Evolutionary conservation across 2,329 filamentous ascomycete species (phyloP), one percentile per base, ranked within the genome.

Genomic region (Pseudogymnoascus sp.): DNA sequence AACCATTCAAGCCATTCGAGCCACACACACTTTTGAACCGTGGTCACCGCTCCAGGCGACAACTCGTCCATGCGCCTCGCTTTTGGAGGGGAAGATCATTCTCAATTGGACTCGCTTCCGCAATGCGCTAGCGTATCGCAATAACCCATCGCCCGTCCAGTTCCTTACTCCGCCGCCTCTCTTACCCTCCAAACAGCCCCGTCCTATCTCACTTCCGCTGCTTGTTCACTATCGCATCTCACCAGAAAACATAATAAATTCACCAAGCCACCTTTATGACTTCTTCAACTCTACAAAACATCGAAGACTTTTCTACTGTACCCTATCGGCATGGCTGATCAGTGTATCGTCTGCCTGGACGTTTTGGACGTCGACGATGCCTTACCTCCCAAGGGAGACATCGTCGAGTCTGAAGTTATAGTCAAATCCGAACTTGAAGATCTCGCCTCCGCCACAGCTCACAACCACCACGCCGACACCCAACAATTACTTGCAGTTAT

Each of bases 331-430:
- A 73, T 71, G 72, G 79, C 83, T 77, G 85, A 88, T 76, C 84
- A 86, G 78, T 87, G 84, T 77, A 87, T 87, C 75, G 84, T 87
- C 76, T 88, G 85, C 80, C 79, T 87, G 73, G 85, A 87, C 72
- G 50, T 56, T 56, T 56, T 56, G 50, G 81, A 80, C 72, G 77
- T 87, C 71, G 76, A 75, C 71, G 69, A 69, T 66, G 67, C 31
- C 69, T 53, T 65, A 70, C 35, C 69, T 56, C 61, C 66, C 69
- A 62, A 69, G 66, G 69, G 70, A 65, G 66, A 63, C 66, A 65
- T 63, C 66, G 67, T 59, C 66, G 68, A 68, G 35, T 33, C 62
- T 23, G 33, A 63, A 56, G 50, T 56, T 56, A 56, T 56, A 56
- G 50, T 56, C 50, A 56, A 56, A 56, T 33, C 50, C 10, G 50